Base-by-base conservation (phyloP, 2,329 filamentous ascomycete genomes). In the Stylonectria norvegica region DNA sequence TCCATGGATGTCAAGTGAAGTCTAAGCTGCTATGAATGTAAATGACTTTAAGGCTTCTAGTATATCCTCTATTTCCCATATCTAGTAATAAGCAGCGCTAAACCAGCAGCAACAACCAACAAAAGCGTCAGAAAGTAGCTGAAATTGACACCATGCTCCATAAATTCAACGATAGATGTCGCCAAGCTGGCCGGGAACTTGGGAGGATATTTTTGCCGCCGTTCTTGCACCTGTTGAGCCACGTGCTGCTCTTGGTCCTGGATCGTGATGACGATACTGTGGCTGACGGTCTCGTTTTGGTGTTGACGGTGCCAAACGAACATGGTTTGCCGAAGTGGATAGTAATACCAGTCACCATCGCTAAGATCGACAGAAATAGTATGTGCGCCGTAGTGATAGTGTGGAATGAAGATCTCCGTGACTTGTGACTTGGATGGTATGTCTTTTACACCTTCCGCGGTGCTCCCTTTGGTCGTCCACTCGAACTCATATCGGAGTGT, bases 341-440 rank as follows among this genome's bases (percentile, higher is more conserved):
- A 53, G 6, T 56, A 54, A 4, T 53, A 52, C 59, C 61, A 65
- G 12, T 59, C 55, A 5, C 53, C 63, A n/a, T 57, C 53, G 12
- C 48, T 57, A 15, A 61, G 40, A 5, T 44, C 40, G 15, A 65
- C 39, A 3, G 49, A 40, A 22, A 65, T 36, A 11, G 58, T 44
- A 36, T 61, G 54, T 2, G 31, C 40, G 1, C 46, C 54, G 27
- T 65, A 69, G 48, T 69, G 66, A 20, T 69, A 69, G 8, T 45
- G 47, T 1, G 66, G 66, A 20, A 69, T 47, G 22, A 63, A 69
- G 11, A 69, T 53, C 40, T 69, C 66, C 1, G 66, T 69, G 12
- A 60, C 16, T 5, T 40, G 32, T 3, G 50, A 20, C 11, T 50
- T 62, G 10, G 38, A 27, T 0, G 16, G 25, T 5, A 48, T 34